A percentile compares a stretch with the other conserved stretches of the same genome.
Evolutionary conservation across 768 basidiomycete species (phyloP).

Genomic region (Termitomyces sp.): DNA sequence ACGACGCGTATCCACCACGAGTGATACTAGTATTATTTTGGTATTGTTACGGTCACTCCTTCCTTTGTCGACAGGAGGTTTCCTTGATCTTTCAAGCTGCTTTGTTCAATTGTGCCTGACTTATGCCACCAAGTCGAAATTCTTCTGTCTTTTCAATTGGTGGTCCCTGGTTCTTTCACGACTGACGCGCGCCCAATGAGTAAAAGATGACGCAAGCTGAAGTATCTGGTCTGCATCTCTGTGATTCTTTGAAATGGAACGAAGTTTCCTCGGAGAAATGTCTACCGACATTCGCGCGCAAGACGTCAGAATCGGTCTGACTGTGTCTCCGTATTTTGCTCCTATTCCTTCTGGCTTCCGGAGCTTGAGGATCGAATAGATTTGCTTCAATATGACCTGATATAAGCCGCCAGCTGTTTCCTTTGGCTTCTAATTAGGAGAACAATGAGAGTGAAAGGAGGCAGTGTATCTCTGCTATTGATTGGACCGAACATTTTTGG

Average conservation of each 20-base stretch:
- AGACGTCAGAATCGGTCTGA: not conserved
- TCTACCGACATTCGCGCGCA: not conserved
- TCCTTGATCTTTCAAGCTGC: not conserved
- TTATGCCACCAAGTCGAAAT: not conserved
- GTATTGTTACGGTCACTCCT: not conserved
- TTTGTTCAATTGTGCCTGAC: not conserved
- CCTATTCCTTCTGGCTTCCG: not conserved
- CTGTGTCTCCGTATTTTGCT: not conserved
- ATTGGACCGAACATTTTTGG: not conserved
- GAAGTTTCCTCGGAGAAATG: not conserved
- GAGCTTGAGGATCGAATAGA: not conserved
- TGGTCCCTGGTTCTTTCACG: not conserved
- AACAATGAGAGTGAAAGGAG: not conserved
- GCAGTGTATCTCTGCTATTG: too few species aligned
- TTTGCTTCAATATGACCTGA: not conserved
- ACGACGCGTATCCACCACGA: not conserved
- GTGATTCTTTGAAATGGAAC: not conserved
- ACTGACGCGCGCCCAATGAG: too few species aligned
- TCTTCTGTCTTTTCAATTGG: not conserved
- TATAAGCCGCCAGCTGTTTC: not conserved
- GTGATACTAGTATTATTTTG: too few species aligned
- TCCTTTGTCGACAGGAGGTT: not conserved
- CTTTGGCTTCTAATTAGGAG: not conserved
- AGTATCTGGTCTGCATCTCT: not conserved
- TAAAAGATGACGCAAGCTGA: not conserved